Base-by-base conservation (phyloP, 176 grass and related monocot species). In the Rhynchospora tenuis region DNA sequence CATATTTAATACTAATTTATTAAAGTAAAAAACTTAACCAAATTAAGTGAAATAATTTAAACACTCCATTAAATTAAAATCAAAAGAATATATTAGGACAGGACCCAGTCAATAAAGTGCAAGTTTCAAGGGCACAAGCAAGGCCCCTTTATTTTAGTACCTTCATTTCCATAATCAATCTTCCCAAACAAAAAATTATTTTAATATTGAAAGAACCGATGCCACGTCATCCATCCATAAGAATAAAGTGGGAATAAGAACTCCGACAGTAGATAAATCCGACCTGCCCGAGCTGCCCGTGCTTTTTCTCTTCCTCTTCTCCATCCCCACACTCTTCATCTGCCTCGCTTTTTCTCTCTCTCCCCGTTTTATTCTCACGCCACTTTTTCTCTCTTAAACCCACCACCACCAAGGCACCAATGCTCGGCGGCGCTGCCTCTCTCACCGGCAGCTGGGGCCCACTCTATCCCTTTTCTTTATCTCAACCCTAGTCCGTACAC, bases 271-370 rank as follows among this genome's bases (percentile, higher is more conserved):
- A 42, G 74, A 80, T 80, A 80, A 59, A 46, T 68, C 5, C 7
- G n/a, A 51, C 28, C 83, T 87, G 86, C 88, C 89, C 92, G 55
- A 7, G 22, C 87, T 91, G 92, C 92, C 92, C 92, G 92, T 56
- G 58, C 29, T 56, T 79, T 51, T 71, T 23, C 80, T 73, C 87
- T 84, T 84, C 86, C 58, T 83, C 81, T 79, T 89, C 81, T 80
- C 85, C 89, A 79, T 83, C 42, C 76, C 76, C 85, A 85, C 82
- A 81, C 80, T 58, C 81, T 64, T 45, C 80, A 43, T n/a, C 63
- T 43, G 1, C 7, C 65, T 73, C 70, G 81, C 63, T 87, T 72
- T 62, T 73, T 60, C 68, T 82, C 65, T 15, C 22, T 46, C 24
- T 64, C 61, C 51, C 69, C 52, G 6, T 72, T 28, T 68, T 80